These are phyloP conservation scores for Globisporangium okanoganense DNA, from an alignment of 352 stramenopile genomes.

Conservation along the genomic window DNA sequence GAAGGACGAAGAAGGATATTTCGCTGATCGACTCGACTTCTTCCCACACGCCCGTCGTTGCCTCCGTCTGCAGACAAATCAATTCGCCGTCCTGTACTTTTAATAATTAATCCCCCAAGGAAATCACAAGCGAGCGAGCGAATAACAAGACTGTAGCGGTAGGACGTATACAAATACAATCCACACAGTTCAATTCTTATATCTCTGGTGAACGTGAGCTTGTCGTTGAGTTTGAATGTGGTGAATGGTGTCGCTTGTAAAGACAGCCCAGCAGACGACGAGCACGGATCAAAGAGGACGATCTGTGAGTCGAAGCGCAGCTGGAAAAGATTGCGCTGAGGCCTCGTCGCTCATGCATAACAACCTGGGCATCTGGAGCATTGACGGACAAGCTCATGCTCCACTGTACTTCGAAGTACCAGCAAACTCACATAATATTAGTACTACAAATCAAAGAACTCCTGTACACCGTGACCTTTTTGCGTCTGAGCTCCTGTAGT, in stretches of 20 bases:
- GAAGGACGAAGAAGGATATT: neutral
- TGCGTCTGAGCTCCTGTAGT: too few relatives aligned
- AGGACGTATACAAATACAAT: neutral
- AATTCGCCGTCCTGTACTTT: neutral
- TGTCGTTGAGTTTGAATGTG: neutral
- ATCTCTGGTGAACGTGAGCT: too few relatives aligned
- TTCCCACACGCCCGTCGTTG: neutral
- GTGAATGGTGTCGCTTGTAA: too few relatives aligned
- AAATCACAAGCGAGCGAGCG: neutral
- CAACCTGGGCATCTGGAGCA: neutral
- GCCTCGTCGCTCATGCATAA: neutral
- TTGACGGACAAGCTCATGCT: too few relatives aligned
- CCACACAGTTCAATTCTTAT: neutral
- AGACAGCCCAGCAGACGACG: neutral
- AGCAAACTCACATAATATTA: too few relatives aligned
- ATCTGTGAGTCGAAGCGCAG: neutral
- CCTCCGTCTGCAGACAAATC: neutral
- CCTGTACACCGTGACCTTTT: too few relatives aligned
- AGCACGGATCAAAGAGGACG: neutral
- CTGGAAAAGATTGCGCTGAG: neutral
- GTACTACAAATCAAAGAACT: too few relatives aligned
- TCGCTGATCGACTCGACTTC: neutral
- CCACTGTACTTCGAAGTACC: too few relatives aligned
- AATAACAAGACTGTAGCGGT: too few relatives aligned
- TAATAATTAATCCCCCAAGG: neutral